Evolutionary conservation across 768 basidiomycete genomes (phyloP), one percentile per base, ranked within the genome.

Genomic region (Hypholoma sublateritium): DNA sequence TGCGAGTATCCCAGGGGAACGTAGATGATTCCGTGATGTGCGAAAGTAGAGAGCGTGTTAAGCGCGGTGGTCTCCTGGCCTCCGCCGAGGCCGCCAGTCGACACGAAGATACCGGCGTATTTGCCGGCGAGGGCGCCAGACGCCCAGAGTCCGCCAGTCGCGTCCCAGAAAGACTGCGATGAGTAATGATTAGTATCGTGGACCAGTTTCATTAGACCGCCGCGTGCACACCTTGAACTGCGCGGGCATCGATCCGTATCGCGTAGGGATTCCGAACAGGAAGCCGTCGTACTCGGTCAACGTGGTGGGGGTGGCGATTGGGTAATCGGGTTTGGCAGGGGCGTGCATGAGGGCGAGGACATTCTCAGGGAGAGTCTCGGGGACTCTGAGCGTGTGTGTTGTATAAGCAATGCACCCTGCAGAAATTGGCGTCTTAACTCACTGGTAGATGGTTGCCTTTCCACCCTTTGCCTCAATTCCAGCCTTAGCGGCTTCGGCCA

Each of bases 231-330:
- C 87, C 82, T 88, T 89, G 84, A 84, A 88, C 63, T 95, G 93
- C 2, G 77, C 88, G 22, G 92, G 83, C 70, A 91, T 86, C 65
- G 81, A 85, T 41, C 93, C 93, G 72, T 82, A 95, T 64, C 93
- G 87, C 24, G 89, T 89, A 51, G 88, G 87, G 56, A 92, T 76
- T 58, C 91, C 93, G 50, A 92, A 77, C 60, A 95, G 61, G 79
- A 82, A 86, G 5, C 82, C 92, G 63, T 95, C 90, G 65, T 80
- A 89, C 5, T 77, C 56, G 17, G 72, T 61, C 50, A 96, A 77
- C 13, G 69, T 74, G 1, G 74, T 70, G 22, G 86, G 79, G 2
- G 71, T 75, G 64, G 92, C 75, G 62, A 90, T 65, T 3, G 92
- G 91, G 70, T 91, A 91, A 62, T 80, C 71, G 47, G 82, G 82